A percentile compares a stretch with the other conserved stretches of the same genome.
Conservation (phyloP, 2,329 filamentous ascomycete genomes). For the Alternaria brassicicola region DNA sequence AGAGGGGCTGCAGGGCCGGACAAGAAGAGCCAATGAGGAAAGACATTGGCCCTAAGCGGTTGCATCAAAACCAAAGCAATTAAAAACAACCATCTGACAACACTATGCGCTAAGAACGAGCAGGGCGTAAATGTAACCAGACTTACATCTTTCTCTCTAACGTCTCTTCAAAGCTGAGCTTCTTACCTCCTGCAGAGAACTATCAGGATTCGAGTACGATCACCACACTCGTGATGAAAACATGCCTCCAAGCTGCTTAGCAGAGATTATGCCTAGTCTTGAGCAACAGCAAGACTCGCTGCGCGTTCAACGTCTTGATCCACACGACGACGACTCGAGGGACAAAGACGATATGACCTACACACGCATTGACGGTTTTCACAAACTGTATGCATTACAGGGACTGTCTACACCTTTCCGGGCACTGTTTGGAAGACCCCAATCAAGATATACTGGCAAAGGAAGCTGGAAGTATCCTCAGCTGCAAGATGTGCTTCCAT, state of each 20-base stretch:
- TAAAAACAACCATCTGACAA: not conserved
- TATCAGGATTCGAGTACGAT: not conserved
- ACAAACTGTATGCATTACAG: not conserved
- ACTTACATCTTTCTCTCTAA: not conserved
- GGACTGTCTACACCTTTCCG: not conserved
- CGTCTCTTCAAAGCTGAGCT: too few species aligned
- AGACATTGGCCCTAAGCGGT: not conserved
- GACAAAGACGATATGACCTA: not conserved
- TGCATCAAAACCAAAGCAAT: not conserved
- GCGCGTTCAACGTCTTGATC: not conserved
- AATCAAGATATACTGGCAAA: not conserved
- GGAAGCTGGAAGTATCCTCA: not conserved
- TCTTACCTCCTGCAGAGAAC: not conserved
- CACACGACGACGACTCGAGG: too few species aligned
- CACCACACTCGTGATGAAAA: too few species aligned
- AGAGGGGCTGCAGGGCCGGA: conserved; percentile 40
- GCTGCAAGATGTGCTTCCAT: not conserved
- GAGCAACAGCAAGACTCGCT: not conserved
- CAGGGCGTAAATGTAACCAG: not conserved
- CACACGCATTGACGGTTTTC: not conserved
- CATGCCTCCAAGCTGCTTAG: not conserved
- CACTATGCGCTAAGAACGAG: not conserved
- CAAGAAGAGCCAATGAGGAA: conserved; percentile 35
- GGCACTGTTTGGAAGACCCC: not conserved
- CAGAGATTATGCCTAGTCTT: not conserved